Percentiles rank a stretch among this genome's conserved stretches.
phyloP scores from a whole-genome alignment of 2,329 filamentous ascomycete genomes.

The Sporothrix brasiliensis region DNA sequence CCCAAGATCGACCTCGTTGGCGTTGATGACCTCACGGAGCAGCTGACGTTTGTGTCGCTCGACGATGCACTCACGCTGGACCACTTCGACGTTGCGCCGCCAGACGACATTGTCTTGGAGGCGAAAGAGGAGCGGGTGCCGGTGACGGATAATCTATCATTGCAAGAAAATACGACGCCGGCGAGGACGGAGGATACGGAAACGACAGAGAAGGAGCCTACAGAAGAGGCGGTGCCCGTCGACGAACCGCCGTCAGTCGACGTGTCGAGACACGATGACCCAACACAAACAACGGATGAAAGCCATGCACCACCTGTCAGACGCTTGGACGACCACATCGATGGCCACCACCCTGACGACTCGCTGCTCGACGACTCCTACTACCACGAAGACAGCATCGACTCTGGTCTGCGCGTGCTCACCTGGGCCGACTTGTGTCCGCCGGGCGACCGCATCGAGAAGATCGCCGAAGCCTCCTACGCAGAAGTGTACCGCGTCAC shows the following conservation, averaged over 20 bases:
- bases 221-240: neutral
- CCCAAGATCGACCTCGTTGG: slow-evolving; percentile 30
- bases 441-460: slow-evolving; percentile 56
- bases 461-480: slow-evolving; percentile 69
- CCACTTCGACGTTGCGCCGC: slow-evolving; percentile 11
- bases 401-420: slow-evolving; percentile 47
- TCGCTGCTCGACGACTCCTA: slow-evolving; percentile 26
- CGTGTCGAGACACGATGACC: neutral
- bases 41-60: slow-evolving; percentile 35
- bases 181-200: too few relatives aligned
- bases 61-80: slow-evolving; percentile 28
- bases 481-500: slow-evolving; percentile 67
- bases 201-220: neutral
- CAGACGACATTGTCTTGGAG: neutral
- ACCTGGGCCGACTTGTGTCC: slow-evolving; percentile 63
- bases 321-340: neutral
- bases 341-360: slow-evolving; percentile 24
- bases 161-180: neutral
- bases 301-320: neutral
- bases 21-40: slow-evolving; percentile 37
- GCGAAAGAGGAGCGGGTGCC: neutral
- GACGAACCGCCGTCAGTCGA: slow-evolving; percentile 8
- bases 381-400: slow-evolving; percentile 34
- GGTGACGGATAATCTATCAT: neutral
- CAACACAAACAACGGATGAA: neutral